These are phyloP conservation scores for Salix brachista DNA, from an alignment of 345 rosid species.

Conservation along the genomic window DNA sequence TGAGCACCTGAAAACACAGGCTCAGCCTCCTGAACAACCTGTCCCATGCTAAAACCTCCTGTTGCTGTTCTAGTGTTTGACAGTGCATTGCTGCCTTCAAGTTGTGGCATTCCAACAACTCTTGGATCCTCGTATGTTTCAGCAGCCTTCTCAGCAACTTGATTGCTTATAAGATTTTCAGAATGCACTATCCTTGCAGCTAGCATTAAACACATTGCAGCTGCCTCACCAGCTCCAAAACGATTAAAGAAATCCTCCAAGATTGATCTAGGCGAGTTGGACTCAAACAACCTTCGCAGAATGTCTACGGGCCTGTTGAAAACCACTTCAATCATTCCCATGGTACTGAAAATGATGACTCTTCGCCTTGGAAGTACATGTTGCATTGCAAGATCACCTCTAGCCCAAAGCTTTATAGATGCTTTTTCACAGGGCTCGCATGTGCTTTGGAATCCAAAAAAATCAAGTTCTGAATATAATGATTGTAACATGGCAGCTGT, in stretches of 20 bases:
- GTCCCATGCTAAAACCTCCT: conserved; percentile 99
- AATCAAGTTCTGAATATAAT: conserved; percentile 78
- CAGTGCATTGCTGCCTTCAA: conserved; percentile 75
- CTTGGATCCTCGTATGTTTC: conserved; percentile 97
- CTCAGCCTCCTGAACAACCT: conserved; percentile 96
- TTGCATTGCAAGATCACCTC: conserved; percentile 87
- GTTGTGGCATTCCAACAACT: conserved; percentile 91
- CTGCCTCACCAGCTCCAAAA: conserved; percentile 97
- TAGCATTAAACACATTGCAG: conserved; percentile 95
- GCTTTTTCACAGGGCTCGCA: conserved; percentile 76
- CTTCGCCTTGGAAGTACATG: conserved; percentile 89
- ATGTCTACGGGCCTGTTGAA: conserved; percentile 96
- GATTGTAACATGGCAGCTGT: conserved; percentile 75
- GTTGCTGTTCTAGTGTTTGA: conserved; percentile 75
- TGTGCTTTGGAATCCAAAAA: conserved; percentile 61
- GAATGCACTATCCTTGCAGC: conserved; percentile 81
- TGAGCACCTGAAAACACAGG: conserved; percentile 91
- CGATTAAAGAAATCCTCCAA: conserved; percentile 91
- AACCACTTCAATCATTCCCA: conserved; percentile 97
- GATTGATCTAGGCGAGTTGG: conserved; percentile 72
- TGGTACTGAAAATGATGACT: conserved; percentile 79
- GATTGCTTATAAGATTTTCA: conserved; percentile 70
- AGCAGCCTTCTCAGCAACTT: conserved; percentile 84
- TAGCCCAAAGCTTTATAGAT: conserved; percentile 89
- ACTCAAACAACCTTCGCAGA: conserved; percentile 79